Percentiles rank a stretch among this genome's conserved stretches.
Evolutionary conservation across 164 flowering plant species (phyloP).

Genomic region (Liquidambar formosana): DNA sequence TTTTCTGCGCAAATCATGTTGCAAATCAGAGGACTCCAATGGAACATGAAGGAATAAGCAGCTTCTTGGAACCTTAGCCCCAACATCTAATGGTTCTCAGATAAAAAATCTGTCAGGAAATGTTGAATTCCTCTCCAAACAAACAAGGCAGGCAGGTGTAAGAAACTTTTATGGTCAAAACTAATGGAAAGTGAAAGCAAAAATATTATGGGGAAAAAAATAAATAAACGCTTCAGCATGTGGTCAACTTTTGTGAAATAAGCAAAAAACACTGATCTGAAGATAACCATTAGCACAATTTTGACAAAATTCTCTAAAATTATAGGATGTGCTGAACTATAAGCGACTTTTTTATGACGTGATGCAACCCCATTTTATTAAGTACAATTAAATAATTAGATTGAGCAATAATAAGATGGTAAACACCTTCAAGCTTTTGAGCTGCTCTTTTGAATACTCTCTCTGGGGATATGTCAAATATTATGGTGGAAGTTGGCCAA

Average conservation of each 20-base stretch:
- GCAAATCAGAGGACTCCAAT: slow-evolving; percentile 48
- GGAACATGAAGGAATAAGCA: slow-evolving; percentile 70
- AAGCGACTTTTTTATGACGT: background rate
- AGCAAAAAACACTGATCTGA: no score
- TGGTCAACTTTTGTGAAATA: no score
- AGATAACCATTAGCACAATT: no score
- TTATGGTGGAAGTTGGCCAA: slow-evolving; percentile 75
- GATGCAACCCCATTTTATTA: background rate
- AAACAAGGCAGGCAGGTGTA: background rate
- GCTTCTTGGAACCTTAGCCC: slow-evolving; percentile 69
- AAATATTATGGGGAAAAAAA: background rate
- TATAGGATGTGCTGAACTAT: background rate
- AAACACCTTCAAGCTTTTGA: slow-evolving; percentile 64
- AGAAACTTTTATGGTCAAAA: background rate
- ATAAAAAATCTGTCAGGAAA: slow-evolving; percentile 5
- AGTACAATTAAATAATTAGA: background rate
- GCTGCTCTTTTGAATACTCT: slow-evolving; percentile 46
- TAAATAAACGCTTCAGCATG: no score
- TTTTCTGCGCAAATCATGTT: slow-evolving; percentile 38
- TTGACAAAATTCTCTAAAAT: no score
- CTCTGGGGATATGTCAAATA: slow-evolving; percentile 76
- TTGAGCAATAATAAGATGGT: background rate
- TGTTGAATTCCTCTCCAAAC: background rate
- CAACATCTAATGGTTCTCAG: slow-evolving; percentile 47
- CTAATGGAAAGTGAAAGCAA: background rate